Base-by-base conservation (phyloP, 306 rosid species). In the Crotalaria pallida region DNA sequence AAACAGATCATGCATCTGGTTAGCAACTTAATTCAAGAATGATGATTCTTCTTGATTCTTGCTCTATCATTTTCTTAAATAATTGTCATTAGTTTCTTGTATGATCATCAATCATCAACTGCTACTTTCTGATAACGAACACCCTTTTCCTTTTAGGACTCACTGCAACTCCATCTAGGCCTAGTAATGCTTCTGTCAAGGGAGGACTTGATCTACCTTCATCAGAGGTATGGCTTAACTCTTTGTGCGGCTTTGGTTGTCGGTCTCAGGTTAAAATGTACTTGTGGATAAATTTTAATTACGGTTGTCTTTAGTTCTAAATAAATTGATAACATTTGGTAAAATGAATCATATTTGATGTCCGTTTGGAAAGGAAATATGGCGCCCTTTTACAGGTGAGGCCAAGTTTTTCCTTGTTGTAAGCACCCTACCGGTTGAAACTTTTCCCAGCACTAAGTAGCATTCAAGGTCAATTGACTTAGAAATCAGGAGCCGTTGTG, bases 1-100 rank as follows among this genome's bases (percentile, higher is more conserved):
- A 88, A 65, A 50, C 62, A 51, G 91, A 84, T 40, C 79, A 83
- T 67, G 77, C 87, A 61, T 77, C 96, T 87, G 99, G 97, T 91
- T 78, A 76, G 83, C 31, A 67, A 57, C 70, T 59, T 76, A 58
- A 50, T 77, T 61, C 24, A 34, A 49, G 69, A 58, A 78, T 71
- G 72, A 53, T 57, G 59, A 24, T 44, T 21, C 47, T 79, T 34
- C 19, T 72, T 33, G 36, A 53, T 45, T 36, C 34, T 67, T 71
- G 53, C 31, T 24, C 7, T 23, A 63, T 9, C 34, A 11, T 50
- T 50, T 11, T 17, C 51, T 56, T 55, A 62, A 58, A 18, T 69
- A 41, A 6, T 12, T 44, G 49, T 38, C 43, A 10, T 13, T 43
- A 45, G 34, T 71, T 34, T 19, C 7, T 76, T 47, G 72, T 49